Evolutionary conservation across 2,329 filamentous ascomycete genomes (phyloP).

Genomic region (Fusarium sororula): DNA sequence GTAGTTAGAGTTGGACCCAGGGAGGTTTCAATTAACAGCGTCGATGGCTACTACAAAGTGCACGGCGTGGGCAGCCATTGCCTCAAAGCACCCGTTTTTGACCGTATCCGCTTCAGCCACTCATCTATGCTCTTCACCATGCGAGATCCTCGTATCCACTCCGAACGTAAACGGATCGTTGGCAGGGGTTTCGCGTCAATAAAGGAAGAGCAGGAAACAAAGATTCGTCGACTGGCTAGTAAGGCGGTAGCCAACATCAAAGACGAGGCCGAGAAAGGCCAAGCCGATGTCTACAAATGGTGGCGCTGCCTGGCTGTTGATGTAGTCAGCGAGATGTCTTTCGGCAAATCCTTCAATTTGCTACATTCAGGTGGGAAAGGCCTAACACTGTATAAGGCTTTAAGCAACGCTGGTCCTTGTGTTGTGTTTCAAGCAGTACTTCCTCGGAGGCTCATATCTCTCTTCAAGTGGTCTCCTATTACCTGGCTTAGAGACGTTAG

Average conservation of each 20-base stretch:
- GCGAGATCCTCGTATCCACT: constrained; percentile 3
- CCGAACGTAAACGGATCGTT: neutral
- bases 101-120: constrained; percentile 8
- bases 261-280: neutral
- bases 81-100: constrained; percentile 3
- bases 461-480: neutral
- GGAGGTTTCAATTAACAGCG: constrained; percentile 1
- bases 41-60: constrained; percentile 11
- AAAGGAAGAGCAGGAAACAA: neutral
- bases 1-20: neutral
- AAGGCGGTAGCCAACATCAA: neutral
- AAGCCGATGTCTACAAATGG: constrained; percentile 12
- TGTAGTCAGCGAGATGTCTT: constrained; percentile 2
- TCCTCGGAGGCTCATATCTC: neutral
- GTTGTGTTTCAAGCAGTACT: constrained; percentile 3
- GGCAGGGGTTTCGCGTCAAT: neutral
- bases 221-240: neutral
- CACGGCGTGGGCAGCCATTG: constrained; percentile 9
- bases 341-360: neutral
- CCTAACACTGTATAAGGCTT: neutral
- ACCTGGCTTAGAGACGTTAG: neutral
- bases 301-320: constrained; percentile 11
- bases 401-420: neutral
- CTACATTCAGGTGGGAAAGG: neutral
- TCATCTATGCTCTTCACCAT: constrained; percentile 6